phyloP scores from a whole-genome alignment of 768 basidiomycete species.

The Boletus sp. region DNA sequence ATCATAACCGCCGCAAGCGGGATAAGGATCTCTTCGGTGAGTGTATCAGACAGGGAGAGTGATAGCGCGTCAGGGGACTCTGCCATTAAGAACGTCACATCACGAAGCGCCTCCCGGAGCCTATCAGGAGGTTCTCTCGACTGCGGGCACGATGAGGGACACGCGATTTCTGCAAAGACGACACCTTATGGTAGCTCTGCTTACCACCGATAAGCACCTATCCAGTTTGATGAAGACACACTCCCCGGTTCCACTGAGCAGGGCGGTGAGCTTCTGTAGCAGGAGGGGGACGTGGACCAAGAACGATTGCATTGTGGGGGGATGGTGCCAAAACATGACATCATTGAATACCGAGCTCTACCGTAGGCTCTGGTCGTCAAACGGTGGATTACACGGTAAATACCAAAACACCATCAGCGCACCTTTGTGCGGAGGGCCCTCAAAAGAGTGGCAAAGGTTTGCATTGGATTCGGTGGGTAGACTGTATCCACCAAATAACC shows the following conservation, averaged over 20 bases:
- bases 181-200: neutral
- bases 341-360: slow-evolving; percentile 34
- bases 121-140: slow-evolving; percentile 6
- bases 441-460: slow-evolving; percentile 37
- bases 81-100: slow-evolving; percentile 3
- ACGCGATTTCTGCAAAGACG: neutral
- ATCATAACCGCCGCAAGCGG: slow-evolving; percentile 58
- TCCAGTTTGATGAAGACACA: slow-evolving; percentile 22
- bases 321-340: slow-evolving; percentile 46
- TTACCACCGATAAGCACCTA: slow-evolving; percentile 18
- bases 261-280: slow-evolving; percentile 1
- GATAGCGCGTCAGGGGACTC: slow-evolving; percentile 14
- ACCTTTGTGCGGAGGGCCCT: slow-evolving; percentile 37
- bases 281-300: slow-evolving; percentile 42
- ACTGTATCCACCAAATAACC: slow-evolving; percentile 53
- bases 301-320: slow-evolving; percentile 49
- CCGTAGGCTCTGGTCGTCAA: neutral
- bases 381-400: neutral
- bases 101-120: slow-evolving; percentile 14
- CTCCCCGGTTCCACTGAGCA: neutral
- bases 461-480: slow-evolving; percentile 30
- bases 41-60: slow-evolving; percentile 28
- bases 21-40: slow-evolving; percentile 33
- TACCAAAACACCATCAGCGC: slow-evolving; percentile 21
- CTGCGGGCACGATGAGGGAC: slow-evolving; percentile 11